Base-by-base conservation (phyloP, 345 rosid species). In the Corchorus olitorius region DNA sequence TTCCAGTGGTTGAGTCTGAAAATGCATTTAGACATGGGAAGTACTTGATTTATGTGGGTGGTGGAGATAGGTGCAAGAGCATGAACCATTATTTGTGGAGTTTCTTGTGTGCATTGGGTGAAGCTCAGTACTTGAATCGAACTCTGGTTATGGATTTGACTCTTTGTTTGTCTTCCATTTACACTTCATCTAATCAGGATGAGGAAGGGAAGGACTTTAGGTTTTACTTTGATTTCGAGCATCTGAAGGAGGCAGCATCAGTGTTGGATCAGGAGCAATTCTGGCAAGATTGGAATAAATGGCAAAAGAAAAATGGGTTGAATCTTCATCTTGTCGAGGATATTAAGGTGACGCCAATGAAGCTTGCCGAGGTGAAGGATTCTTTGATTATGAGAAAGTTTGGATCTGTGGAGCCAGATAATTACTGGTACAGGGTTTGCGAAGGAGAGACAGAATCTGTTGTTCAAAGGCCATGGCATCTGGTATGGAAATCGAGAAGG, bases 41-140 rank as follows among this genome's bases (percentile, higher is more conserved):
- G 85, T 93, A 93, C 83, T 81, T 92, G 88, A 79, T 93, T 75
- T 93, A 96, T 69, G 78, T 41, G 19, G 97, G 93, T 20, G 95
- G 97, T 22, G 97, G 97, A 33, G 99, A 93, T 70, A 85, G 94
- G 85, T 96, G 97, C 81, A 92, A 96, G 89, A 92, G 89, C 82
- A 93, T 96, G 97, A 96, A 93, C 79, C 98, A 96, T 85, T 96
- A 82, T 70, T 80, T 93, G 72, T 96, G 98, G 99, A 93, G 98
- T 77, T 93, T 92, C 88, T 87, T 96, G 84, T 93, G 97, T 88
- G 94, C 99, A 45, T 78, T 91, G 39, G 99, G 97, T 34, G 99
- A 96, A 86, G 99, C 98, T 2, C 97, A 89, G 84, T 93, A 92
- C 85, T 78, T 92, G 86, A 96, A 96, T 79, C 81, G 97, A 55